Percentiles rank a stretch among this genome's conserved stretches.
These are phyloP conservation scores for Taphrina pruni DNA, from an alignment of 1,139 yeast species.

Conservation along the genomic window DNA sequence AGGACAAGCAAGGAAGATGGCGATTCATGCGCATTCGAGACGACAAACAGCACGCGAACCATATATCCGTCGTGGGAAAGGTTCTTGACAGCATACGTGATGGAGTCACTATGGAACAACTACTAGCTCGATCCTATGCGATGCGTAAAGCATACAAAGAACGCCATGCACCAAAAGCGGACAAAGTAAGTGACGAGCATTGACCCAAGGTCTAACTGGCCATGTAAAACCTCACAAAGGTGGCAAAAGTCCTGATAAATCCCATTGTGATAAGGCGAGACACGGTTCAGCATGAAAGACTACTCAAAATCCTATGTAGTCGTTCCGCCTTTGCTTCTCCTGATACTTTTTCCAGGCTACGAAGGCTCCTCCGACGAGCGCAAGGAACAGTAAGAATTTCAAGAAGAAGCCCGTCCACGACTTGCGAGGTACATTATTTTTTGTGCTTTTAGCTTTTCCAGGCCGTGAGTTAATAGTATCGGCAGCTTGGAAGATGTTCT, in stretches of 20 bases:
- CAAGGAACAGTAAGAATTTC: slow-evolving; percentile 42
- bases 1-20: slow-evolving; percentile 72
- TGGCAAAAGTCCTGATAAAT: no score
- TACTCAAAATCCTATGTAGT: slow-evolving; percentile 23
- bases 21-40: slow-evolving; percentile 85
- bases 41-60: slow-evolving; percentile 89
- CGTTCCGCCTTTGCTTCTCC: slow-evolving; percentile 37
- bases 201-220: background rate
- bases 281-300: background rate
- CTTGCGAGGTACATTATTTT: slow-evolving; percentile 50
- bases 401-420: slow-evolving; percentile 44
- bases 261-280: no score
- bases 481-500: slow-evolving; percentile 41
- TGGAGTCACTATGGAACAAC: slow-evolving; percentile 79
- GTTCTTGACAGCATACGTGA: slow-evolving; percentile 84
- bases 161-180: slow-evolving; percentile 51
- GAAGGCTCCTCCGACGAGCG: slow-evolving; percentile 43
- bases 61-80: slow-evolving; percentile 75
- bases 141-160: slow-evolving; percentile 60
- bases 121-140: slow-evolving; percentile 58
- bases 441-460: slow-evolving; percentile 60
- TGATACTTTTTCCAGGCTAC: slow-evolving; percentile 42
- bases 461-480: slow-evolving; percentile 42
- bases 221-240: no score
- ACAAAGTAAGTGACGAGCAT: background rate